Base-by-base conservation (phyloP, 192 early-diverging fungal species). In the Coemansia sp. region DNA sequence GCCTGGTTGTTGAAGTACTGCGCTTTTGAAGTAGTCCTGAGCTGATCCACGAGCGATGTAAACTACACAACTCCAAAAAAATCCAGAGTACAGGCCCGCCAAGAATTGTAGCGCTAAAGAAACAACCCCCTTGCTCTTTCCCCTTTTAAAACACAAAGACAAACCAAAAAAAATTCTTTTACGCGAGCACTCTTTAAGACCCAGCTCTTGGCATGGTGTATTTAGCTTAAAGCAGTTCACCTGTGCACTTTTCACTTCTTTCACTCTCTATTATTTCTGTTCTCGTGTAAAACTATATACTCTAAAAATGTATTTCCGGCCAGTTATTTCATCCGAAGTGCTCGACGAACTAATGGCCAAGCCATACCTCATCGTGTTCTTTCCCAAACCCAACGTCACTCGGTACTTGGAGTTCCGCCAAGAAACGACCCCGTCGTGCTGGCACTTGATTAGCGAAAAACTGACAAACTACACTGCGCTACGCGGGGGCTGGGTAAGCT, bases 331-430 rank as follows among this genome's bases (percentile, higher is more conserved):
- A 2, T 38, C 39, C 1, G 56, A 55, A 19, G 56, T 69, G 39
- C 52, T 69, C 12, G 37, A 63, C 27, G 60, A 69, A 20, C 48
- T 62, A 13, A 53, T 69, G 61, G 38, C 49, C 0, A 41, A 23
- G 38, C 43, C 62, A 49, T 69, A 69, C 19, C 24, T 35, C 5
- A 59, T 69, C 11, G 52, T 69, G 24, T 69, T 69, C 10, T 62
- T 63, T 29, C 27, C 56, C 2, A 50, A 62, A 13, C 38, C 29
- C 7, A 20, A 52, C 29, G 43, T 37, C 29, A 20, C 52, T 10
- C 47, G 55, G 1, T 38, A 51, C 14, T 50, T 62, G 1, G 54
- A 69, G 14, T 69, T 69, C n/a, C 68, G 68, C 14, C n/a, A 51
- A 1, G 55, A 41, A 3, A 39, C 35, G 0, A 45, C 27, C 2